phyloP scores from a whole-genome alignment of 2,329 filamentous ascomycete species.

The Ophiostoma pallidulum region DNA sequence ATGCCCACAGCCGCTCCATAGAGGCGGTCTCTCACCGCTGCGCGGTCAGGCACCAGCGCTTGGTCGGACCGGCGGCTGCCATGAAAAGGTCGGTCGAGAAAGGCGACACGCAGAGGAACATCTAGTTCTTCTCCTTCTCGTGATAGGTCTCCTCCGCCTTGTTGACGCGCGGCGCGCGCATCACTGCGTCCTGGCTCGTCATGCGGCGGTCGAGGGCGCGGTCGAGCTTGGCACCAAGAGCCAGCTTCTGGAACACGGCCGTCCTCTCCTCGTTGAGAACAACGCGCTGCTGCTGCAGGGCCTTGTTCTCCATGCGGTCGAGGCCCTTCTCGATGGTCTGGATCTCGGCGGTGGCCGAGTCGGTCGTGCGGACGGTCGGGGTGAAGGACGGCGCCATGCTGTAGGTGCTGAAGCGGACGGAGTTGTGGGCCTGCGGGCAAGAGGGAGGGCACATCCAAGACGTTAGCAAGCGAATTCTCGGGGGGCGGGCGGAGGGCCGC shows the following conservation, averaged over 20 bases:
- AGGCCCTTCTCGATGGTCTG: constrained; percentile 68
- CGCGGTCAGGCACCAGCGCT: too few relatives aligned
- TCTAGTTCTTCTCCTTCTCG: constrained; percentile 29
- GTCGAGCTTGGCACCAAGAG: constrained; percentile 82
- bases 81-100: not conserved
- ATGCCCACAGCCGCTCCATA: too few relatives aligned
- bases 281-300: constrained; percentile 72
- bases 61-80: too few relatives aligned
- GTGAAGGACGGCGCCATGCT: constrained; percentile 53
- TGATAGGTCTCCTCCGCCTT: constrained; percentile 12
- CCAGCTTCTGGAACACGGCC: constrained; percentile 74
- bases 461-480: too few relatives aligned
- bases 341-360: constrained; percentile 49
- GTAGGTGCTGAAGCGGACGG: constrained; percentile 50
- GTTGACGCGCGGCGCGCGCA: constrained; percentile 43
- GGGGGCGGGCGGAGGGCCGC: too few relatives aligned
- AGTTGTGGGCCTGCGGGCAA: constrained; percentile 37
- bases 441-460: too few relatives aligned
- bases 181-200: constrained; percentile 80
- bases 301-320: constrained; percentile 83
- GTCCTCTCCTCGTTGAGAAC: constrained; percentile 69
- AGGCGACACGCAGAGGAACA: not conserved
- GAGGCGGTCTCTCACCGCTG: too few relatives aligned
- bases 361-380: constrained; percentile 41
- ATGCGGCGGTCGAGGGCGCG: constrained; percentile 78